Evolutionary conservation across 345 rosid species (phyloP).

Genomic region (Aegle marmelos): DNA sequence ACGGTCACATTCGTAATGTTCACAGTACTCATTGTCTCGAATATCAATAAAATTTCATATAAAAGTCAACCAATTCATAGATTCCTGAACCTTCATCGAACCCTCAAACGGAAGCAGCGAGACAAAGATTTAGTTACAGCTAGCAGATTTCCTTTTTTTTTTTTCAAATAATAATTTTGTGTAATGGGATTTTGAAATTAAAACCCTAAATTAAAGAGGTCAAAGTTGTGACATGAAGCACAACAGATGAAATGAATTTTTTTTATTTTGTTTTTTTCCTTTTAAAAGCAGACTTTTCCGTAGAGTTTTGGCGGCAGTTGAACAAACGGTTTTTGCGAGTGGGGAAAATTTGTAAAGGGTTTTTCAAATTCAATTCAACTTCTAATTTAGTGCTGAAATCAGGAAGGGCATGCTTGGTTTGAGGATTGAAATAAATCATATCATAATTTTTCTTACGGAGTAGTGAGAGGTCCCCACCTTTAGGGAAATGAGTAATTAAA

Average conservation of each 20-base stretch:
- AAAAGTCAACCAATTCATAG: not conserved
- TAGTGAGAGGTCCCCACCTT: too few relatives aligned
- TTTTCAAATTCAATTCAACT: not conserved
- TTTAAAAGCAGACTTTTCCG: too few relatives aligned
- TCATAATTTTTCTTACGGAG: too few relatives aligned
- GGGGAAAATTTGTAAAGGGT: not conserved
- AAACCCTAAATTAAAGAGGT: not conserved
- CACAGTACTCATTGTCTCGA: slow-evolving; percentile 67
- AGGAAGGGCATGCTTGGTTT: not conserved
- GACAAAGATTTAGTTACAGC: not conserved
- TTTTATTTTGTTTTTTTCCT: too few relatives aligned
- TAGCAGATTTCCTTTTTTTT: not conserved
- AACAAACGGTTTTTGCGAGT: not conserved
- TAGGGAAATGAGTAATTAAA: too few relatives aligned
- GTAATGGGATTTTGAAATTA: not conserved
- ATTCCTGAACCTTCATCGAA: slow-evolving; percentile 13
- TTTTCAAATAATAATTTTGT: not conserved
- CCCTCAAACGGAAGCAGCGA: not conserved
- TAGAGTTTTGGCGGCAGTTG: not conserved
- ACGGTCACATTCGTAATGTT: slow-evolving; percentile 83
- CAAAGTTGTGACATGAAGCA: not conserved
- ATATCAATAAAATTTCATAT: not conserved
- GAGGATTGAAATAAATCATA: not conserved
- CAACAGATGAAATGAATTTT: not conserved
- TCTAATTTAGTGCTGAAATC: not conserved